These are phyloP conservation scores for Phoenix dactylifera DNA, from an alignment of 176 grass and related monocot species.

Conservation along the genomic window DNA sequence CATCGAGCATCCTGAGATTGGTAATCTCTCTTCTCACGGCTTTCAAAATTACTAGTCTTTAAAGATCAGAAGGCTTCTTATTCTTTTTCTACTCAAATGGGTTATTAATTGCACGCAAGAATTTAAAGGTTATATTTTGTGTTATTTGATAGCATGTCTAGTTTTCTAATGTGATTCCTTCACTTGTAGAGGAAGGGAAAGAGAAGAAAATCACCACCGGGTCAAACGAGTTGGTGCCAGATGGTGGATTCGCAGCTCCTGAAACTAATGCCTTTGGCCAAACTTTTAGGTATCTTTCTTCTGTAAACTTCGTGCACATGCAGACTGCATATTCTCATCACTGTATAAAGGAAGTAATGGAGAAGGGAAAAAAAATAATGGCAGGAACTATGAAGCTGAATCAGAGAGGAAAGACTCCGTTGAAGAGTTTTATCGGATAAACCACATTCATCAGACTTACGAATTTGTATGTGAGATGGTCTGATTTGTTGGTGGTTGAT, in stretches of 20 bases:
- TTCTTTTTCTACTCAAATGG: too few relatives aligned
- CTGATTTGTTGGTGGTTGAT: too few relatives aligned
- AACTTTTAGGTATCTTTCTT: constrained; percentile 51
- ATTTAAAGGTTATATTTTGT: too few relatives aligned
- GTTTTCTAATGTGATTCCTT: not conserved
- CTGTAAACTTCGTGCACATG: too few relatives aligned
- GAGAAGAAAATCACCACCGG: constrained; percentile 24
- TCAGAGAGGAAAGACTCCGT: constrained; percentile 66
- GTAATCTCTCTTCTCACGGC: too few relatives aligned
- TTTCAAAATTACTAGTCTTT: too few relatives aligned
- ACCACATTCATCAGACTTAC: constrained; percentile 56
- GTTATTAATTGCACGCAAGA: too few relatives aligned
- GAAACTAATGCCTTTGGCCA: constrained; percentile 72
- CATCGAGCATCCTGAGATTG: too few relatives aligned
- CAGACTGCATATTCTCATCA: too few relatives aligned
- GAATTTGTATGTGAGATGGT: constrained; percentile 39
- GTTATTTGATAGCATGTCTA: too few relatives aligned
- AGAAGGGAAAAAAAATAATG: not conserved
- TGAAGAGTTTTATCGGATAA: constrained; percentile 66
- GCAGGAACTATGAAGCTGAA: constrained; percentile 63
- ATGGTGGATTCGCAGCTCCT: constrained; percentile 63
- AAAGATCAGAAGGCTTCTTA: too few relatives aligned
- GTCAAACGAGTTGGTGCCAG: constrained; percentile 35
- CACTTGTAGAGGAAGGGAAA: constrained; percentile 29
- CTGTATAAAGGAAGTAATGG: too few relatives aligned